Base-by-base conservation (phyloP, 176 grass and related monocot genomes). In the Oryza australiensis region DNA sequence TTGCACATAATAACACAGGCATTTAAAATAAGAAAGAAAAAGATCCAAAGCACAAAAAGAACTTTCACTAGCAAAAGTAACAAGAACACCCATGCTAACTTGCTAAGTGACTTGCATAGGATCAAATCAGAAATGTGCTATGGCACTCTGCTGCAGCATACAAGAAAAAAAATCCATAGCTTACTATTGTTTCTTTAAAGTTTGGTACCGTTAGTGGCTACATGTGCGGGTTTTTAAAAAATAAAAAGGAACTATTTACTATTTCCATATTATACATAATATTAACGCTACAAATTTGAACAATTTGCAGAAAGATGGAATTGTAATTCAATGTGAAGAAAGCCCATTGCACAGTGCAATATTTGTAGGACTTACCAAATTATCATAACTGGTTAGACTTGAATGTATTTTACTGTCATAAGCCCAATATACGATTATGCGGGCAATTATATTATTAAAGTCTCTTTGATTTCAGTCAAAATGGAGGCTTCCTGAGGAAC, bases 381-480 rank as follows among this genome's bases (percentile, higher is more conserved):
- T 67, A 66, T 70, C 12, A 7, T 16, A 37, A 63, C 18, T 5
- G 49, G 49, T 22, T 10, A 60, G 55, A 60, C 55, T 57, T n/a
- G 53, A 1, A 60, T 24, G 24, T 23, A 4, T 42, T 43, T 71
- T 15, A 71, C 12, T 40, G 27, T 51, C 16, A 28, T 64, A 72
- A 53, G 45, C 8, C 23, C n/a, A 77, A 68, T 51, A 73, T 65
- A 28, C 16, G n/a, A 66, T 43, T 66, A 59, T 9, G 46, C 5
- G 70, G 1, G 74, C 1, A 33, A 67, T 43, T 74, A 46, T 80
- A 26, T 67, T 77, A 82, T 37, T 79, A 64, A 23, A 11, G 46
- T 66, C 26, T 22, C 67, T 34, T 37, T 29, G 77, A 68, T 23
- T 70, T 82, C 74, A 92, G 75, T 55, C 28, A 9, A 60, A n/a